A percentile compares a stretch with the other conserved stretches of the same genome.
Conservation (phyloP, 306 rosid genomes). For the Gastrolobium villosum region DNA sequence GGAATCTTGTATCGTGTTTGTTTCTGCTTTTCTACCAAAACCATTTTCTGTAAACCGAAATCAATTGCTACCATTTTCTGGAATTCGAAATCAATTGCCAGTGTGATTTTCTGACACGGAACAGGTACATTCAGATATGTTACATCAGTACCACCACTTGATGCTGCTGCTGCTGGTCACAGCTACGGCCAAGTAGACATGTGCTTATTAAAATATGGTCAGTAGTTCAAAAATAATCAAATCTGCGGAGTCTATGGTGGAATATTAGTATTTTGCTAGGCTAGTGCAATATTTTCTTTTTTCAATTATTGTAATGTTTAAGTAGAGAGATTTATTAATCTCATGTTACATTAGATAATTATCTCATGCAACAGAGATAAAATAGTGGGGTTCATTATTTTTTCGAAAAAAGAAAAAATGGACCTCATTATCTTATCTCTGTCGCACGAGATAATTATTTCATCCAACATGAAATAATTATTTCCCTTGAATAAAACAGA, state of each 20-base stretch:
- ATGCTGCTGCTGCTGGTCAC: background rate
- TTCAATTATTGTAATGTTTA: background rate
- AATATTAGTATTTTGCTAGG: background rate
- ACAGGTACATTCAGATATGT: background rate
- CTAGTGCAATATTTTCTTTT: background rate
- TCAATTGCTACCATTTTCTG: conserved; percentile 31
- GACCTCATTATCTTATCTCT: too few relatives aligned
- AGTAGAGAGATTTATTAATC: too few relatives aligned
- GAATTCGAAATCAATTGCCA: conserved; percentile 31
- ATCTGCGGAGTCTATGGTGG: background rate
- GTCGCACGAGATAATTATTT: too few relatives aligned
- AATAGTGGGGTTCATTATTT: too few relatives aligned
- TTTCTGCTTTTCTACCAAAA: conserved; percentile 24
- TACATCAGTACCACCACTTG: background rate
- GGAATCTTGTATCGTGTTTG: conserved; percentile 47
- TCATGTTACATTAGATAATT: too few relatives aligned
- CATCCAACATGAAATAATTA: too few relatives aligned
- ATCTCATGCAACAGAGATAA: too few relatives aligned
- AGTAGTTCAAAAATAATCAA: background rate
- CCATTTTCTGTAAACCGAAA: background rate
- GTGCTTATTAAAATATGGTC: background rate
- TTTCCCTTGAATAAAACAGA: too few relatives aligned
- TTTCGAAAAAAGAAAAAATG: too few relatives aligned
- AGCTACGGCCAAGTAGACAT: background rate
- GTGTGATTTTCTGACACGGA: conserved; percentile 35